Conservation (phyloP, 2,329 filamentous ascomycete genomes). For the Alternaria viburni region DNA sequence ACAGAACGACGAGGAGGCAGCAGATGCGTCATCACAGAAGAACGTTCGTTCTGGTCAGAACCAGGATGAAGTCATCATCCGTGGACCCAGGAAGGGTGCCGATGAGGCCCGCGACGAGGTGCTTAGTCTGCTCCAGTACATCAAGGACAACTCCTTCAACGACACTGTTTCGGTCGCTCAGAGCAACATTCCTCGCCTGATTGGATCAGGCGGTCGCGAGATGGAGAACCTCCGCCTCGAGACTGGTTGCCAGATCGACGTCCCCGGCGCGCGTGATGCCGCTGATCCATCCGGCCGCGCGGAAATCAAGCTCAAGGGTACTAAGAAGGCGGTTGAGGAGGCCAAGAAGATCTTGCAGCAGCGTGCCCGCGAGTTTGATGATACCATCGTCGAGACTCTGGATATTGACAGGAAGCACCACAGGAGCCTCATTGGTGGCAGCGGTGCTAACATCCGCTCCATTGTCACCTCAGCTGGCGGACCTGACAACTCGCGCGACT, state of each 20-base stretch:
- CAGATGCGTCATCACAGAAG: slow-evolving; percentile 68
- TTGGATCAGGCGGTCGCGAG: slow-evolving; percentile 86
- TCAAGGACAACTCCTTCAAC: slow-evolving; percentile 83
- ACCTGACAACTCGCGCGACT: slow-evolving; percentile 80
- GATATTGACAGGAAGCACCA: slow-evolving; percentile 96
- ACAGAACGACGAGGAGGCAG: slow-evolving; percentile 72
- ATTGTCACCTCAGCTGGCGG: slow-evolving; percentile 90
- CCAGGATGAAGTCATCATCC: slow-evolving; percentile 86
- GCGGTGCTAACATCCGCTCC: slow-evolving; percentile 82
- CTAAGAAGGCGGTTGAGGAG: slow-evolving; percentile 86
- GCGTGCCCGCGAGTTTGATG: slow-evolving; percentile 85
- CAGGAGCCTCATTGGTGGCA: slow-evolving; percentile 83
- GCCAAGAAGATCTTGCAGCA: slow-evolving; percentile 90
- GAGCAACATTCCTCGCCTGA: slow-evolving; percentile 90
- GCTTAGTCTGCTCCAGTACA: slow-evolving; percentile 84
- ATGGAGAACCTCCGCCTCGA: slow-evolving; percentile 87
- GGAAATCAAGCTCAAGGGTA: slow-evolving; percentile 90
- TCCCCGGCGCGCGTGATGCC: slow-evolving; percentile 79
- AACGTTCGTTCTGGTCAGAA: slow-evolving; percentile 70
- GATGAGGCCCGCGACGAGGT: slow-evolving; percentile 93
- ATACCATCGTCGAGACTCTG: slow-evolving; percentile 82
- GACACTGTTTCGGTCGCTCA: slow-evolving; percentile 85
- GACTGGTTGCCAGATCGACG: slow-evolving; percentile 89
- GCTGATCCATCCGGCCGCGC: slow-evolving; percentile 70
- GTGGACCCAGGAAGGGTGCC: slow-evolving; percentile 90